phyloP scores from a whole-genome alignment of 176 grass and related monocot species.

The Aegilops longissima region DNA sequence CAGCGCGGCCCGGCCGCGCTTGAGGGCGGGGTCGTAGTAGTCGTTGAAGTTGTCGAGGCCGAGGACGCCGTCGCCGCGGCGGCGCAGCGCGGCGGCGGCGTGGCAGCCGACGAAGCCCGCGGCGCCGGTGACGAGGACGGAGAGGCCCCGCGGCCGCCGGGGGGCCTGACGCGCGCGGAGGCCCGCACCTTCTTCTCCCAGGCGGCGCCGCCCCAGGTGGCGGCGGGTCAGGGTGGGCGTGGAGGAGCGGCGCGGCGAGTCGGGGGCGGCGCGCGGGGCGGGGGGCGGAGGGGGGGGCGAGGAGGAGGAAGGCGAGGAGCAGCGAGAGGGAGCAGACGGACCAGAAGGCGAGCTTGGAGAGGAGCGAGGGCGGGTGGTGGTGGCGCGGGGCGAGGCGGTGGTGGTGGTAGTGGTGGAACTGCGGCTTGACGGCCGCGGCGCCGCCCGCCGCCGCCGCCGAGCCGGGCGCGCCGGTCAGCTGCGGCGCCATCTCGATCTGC shows the following conservation, averaged over 20 bases:
- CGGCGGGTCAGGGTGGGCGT: conserved; percentile 24
- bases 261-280: conserved; percentile 20
- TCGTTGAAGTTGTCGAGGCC: conserved; percentile 87
- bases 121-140: conserved; percentile 76
- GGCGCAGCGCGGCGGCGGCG: conserved; percentile 64
- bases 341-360: conserved; percentile 82
- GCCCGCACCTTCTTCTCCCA: conserved; percentile 87
- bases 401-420: conserved; percentile 82
- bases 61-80: conserved; percentile 73
- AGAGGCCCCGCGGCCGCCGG: conserved; percentile 43
- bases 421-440: conserved; percentile 49
- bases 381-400: conserved; percentile 64
- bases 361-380: conserved; percentile 47
- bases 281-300: conserved; percentile 47
- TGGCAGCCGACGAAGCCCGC: conserved; percentile 81
- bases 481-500: conserved; percentile 59
- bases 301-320: conserved; percentile 74
- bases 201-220: conserved; percentile 64
- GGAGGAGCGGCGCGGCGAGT: conserved; percentile 67
- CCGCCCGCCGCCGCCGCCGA: conserved; percentile 38
- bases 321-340: conserved; percentile 75
- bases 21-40: conserved; percentile 84
- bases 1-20: conserved; percentile 63
- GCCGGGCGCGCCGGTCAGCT: conserved; percentile 48
- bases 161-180: conserved; percentile 53